phyloP scores from a whole-genome alignment of 1,284 basidiomycete genomes.

The Apiotrichum porosum region DNA sequence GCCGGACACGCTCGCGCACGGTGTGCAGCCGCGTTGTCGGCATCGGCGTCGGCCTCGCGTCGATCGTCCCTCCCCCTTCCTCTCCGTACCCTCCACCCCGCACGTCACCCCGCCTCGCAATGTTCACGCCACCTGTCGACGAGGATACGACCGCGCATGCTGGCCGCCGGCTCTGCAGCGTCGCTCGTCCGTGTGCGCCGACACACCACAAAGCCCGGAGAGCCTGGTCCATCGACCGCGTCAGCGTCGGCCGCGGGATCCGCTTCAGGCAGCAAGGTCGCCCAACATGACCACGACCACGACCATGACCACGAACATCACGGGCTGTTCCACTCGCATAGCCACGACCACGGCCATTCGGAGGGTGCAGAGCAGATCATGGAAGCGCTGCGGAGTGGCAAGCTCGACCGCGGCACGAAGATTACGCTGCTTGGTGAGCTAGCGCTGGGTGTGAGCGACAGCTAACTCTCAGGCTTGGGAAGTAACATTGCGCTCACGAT shows the following conservation, averaged over 20 bases:
- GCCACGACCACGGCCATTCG: slow-evolving; percentile 56
- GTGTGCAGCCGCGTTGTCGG: too few relatives aligned
- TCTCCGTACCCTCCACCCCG: too few relatives aligned
- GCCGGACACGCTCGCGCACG: too few relatives aligned
- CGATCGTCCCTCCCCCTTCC: too few relatives aligned
- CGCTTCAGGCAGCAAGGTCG: background rate
- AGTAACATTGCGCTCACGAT: slow-evolving; percentile 77
- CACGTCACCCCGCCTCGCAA: too few relatives aligned
- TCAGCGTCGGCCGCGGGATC: background rate
- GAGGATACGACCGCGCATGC: too few relatives aligned
- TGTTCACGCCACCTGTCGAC: too few relatives aligned
- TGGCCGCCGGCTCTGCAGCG: too few relatives aligned
- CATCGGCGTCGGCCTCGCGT: too few relatives aligned
- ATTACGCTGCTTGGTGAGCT: slow-evolving; percentile 63
- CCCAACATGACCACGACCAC: slow-evolving; percentile 9
- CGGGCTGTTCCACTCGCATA: slow-evolving; percentile 38
- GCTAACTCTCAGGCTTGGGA: slow-evolving; percentile 58
- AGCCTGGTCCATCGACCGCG: too few relatives aligned
- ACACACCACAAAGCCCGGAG: background rate
- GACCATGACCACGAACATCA: slow-evolving; percentile 62
- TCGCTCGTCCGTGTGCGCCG: background rate
- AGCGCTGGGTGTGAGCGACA: too few relatives aligned
- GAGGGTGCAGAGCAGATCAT: slow-evolving; percentile 68
- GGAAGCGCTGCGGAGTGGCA: slow-evolving; percentile 57
- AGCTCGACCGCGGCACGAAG: slow-evolving; percentile 72